A percentile compares a stretch with the other conserved stretches of the same genome.
Conservation (phyloP, 768 basidiomycete genomes). For the Saitozyma podzolica region DNA sequence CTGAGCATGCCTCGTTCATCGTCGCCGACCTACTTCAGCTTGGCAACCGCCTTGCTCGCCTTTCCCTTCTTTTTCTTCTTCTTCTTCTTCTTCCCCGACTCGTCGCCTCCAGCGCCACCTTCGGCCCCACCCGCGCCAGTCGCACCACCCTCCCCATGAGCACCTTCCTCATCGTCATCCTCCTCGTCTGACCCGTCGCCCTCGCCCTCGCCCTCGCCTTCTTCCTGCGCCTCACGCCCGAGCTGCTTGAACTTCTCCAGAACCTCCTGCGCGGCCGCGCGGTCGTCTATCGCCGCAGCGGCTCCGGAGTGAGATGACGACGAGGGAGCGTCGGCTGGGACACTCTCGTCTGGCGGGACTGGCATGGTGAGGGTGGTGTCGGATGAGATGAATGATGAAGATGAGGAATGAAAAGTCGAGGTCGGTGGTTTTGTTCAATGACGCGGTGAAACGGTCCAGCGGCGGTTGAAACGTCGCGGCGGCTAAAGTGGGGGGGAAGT, state of each 20-base stretch:
- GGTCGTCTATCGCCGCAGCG: background rate
- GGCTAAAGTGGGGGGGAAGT: background rate
- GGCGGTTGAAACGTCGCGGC: background rate
- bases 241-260: conserved; percentile 42
- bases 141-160: conserved; percentile 10
- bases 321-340: conserved; percentile 20
- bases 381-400: background rate
- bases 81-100: conserved; percentile 69
- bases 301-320: conserved; percentile 20
- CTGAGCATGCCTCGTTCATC: conserved; percentile 55
- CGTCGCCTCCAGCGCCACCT: conserved; percentile 21
- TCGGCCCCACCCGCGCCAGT: conserved; percentile 23
- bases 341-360: conserved; percentile 28
- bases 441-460: no score
- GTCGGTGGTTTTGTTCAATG: no score
- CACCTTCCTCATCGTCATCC: conserved; percentile 32
- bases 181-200: conserved; percentile 34
- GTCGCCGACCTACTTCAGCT: conserved; percentile 57
- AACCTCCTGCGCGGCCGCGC: conserved; percentile 25
- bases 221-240: conserved; percentile 33
- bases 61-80: conserved; percentile 86
- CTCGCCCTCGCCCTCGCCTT: conserved; percentile 28
- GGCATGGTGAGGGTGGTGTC: conserved; percentile 24
- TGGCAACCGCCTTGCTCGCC: conserved; percentile 54
- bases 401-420: background rate